Evolutionary conservation across 176 grass and related monocot species (phyloP), one percentile per base, ranked within the genome.

Genomic region (Dactylis glomerata): DNA sequence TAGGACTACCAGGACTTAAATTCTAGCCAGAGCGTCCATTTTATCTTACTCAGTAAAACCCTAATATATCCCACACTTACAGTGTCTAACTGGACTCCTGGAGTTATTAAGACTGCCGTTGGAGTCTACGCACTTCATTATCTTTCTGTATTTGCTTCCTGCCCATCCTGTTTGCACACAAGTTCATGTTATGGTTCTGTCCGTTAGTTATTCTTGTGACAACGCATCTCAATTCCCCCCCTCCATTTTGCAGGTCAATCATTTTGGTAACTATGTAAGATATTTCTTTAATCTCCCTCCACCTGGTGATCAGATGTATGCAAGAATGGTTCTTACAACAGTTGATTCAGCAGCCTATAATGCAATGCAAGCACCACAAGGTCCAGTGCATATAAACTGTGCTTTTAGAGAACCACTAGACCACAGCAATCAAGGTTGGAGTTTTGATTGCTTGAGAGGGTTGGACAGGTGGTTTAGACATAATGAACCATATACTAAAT

Each of bases 331-430:
- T 80, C 89, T 98, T 45, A 98, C 95, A 38, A 93, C 95, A 77
- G 79, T 98, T 84, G 95, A 98, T 84, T 93, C 95, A 77, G 87
- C 89, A 80, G 88, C 87, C 46, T 88, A 95, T 72, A 75, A 79
- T 86, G 89, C 91, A 85, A 98, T 88, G 88, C 87, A 89, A 90
- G 40, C 71, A 81, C 90, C 92, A 84, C 81, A 83, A 85, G 95
- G 95, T 34, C 95, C 95, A 22, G 91, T 89, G 33, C 95, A 98
- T 88, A 85, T 98, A 86, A 98, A 98, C 73, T 98, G 92, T 86
- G 87, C 81, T 57, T 95, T 95, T 74, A 85, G 95, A 86, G 92
- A 98, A 63, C 95, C 95, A 81, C 80, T 98, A 59, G 87, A 95
- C 14, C 81, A 90, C 77, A 89, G 82, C 33, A 70, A 38, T 81